Percentiles rank a stretch among this genome's conserved stretches.
Conservation (phyloP, 306 rosid species). For the Prunus armeniaca region DNA sequence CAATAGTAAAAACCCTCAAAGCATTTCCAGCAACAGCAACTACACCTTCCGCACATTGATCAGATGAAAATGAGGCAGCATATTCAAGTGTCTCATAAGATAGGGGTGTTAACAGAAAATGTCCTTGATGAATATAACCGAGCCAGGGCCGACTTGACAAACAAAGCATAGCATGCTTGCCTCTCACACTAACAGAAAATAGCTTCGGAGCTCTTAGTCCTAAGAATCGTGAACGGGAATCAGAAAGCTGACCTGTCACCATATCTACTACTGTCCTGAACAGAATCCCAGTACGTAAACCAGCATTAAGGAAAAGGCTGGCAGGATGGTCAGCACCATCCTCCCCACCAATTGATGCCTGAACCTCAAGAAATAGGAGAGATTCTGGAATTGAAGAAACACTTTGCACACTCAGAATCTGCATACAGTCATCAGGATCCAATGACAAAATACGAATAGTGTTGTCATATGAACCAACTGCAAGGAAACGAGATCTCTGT, state of each 20-base stretch:
- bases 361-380: conserved; percentile 92
- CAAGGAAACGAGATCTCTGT: conserved; percentile 88
- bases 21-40: conserved; percentile 91
- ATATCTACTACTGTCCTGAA: conserved; percentile 97
- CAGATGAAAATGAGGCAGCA: conserved; percentile 94
- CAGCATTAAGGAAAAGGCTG: conserved; percentile 88
- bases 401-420: conserved; percentile 80
- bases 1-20: conserved; percentile 86
- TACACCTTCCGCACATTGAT: conserved; percentile 95
- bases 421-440: conserved; percentile 97
- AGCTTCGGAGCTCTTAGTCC: conserved; percentile 95
- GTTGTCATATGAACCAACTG: conserved; percentile 94
- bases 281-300: conserved; percentile 84
- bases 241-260: conserved; percentile 99
- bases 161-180: conserved; percentile 89
- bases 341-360: conserved; percentile 91
- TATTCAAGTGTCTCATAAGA: conserved; percentile 93
- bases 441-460: conserved; percentile 80
- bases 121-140: conserved; percentile 96
- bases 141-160: conserved; percentile 99
- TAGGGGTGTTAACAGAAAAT: conserved; percentile 90
- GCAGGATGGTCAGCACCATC: conserved; percentile 99
- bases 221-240: conserved; percentile 89
- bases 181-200: conserved; percentile 73
- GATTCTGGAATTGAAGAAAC: conserved; percentile 94